These are phyloP conservation scores for Linnemannia zychae DNA, from an alignment of 192 early-diverging fungal genomes.

Conservation along the genomic window DNA sequence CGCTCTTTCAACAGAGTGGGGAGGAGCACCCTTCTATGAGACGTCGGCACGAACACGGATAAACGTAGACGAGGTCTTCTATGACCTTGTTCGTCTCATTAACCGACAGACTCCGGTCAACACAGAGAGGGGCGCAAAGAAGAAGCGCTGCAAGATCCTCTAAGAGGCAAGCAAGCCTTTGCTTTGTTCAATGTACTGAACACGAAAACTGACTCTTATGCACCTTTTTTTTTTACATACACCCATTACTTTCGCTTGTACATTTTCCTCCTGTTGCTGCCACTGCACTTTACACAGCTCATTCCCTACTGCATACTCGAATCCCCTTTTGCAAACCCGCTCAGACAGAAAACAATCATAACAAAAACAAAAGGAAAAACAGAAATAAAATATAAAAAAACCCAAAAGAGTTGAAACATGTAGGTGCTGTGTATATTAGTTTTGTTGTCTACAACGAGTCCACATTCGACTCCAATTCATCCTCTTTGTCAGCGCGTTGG, in stretches of 20 bases:
- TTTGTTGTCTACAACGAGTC: conserved; percentile 18
- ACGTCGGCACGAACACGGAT: conserved; percentile 88
- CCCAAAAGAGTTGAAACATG: no score
- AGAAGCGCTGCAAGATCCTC: conserved; percentile 31
- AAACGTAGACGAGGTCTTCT: conserved; percentile 94
- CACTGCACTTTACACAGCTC: not conserved
- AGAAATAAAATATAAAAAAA: no score
- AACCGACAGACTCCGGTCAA: conserved; percentile 69
- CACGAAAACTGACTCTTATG: no score
- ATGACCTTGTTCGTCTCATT: conserved; percentile 91
- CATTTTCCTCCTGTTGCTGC: not conserved
- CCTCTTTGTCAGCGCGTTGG: conserved; percentile 54
- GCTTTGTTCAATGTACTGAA: no score
- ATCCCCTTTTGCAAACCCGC: not conserved
- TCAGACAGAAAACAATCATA: conserved; percentile 2
- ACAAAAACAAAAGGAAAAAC: conserved; percentile 8
- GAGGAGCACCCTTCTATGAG: conserved; percentile 83
- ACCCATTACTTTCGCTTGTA: no score
- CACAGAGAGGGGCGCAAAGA: conserved; percentile 8
- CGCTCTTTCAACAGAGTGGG: conserved; percentile 73
- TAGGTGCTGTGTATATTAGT: not conserved
- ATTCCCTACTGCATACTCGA: not conserved
- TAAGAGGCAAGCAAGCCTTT: no score
- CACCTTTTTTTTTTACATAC: not conserved
- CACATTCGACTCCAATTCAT: conserved; percentile 35